Evolutionary conservation across 768 basidiomycete species (phyloP), one percentile per base, ranked within the genome.

Genomic region (Boletus vinaceobasis): DNA sequence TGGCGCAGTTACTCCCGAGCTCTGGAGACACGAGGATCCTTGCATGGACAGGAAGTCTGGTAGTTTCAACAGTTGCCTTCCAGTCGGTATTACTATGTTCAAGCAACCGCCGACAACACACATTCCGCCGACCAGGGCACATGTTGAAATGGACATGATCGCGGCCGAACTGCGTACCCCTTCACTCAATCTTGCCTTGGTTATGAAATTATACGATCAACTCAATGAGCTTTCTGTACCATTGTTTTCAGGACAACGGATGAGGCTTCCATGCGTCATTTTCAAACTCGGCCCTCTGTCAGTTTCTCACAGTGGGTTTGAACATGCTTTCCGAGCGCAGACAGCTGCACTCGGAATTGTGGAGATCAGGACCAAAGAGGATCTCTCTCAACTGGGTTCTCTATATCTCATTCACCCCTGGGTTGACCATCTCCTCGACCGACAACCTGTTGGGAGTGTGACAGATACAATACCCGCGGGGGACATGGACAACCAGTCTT

Each of bases 321-420:
- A 17, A 7, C 17, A 6, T 2, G 14, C 36, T 4, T 60, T 49
- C 38, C 45, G 52, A n/a, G 50, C 53, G 4, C 15, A 29, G 15
- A 21, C 55, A 11, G 11, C 2, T 10, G 53, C 14, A 2, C 53
- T 64, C 2, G 55, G 62, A 17, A 14, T 27, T 1, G 55, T 63
- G 17, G 32, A 49, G n/a, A 60, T 63, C 8, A 40, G 7, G 19
- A 49, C 52, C 0, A 13, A 9, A 19, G 51, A 60, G 2, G 46
- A 61, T 42, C 50, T 63, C 15, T 47, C 54, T 6, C 21, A 27
- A 42, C 27, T 43, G 2, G 36, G 42, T 0, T 26, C 49, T 13
- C 50, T 60, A 0, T 45, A 32, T 19, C 49, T 62, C 14, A 36
- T 60, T n/a, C 61, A 63, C 27, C 58, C 61, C 0, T 63, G 58